Percentiles rank a stretch among this genome's conserved stretches.
Conservation (phyloP, 2,329 filamentous ascomycete genomes). For the Penicillium sp. region DNA sequence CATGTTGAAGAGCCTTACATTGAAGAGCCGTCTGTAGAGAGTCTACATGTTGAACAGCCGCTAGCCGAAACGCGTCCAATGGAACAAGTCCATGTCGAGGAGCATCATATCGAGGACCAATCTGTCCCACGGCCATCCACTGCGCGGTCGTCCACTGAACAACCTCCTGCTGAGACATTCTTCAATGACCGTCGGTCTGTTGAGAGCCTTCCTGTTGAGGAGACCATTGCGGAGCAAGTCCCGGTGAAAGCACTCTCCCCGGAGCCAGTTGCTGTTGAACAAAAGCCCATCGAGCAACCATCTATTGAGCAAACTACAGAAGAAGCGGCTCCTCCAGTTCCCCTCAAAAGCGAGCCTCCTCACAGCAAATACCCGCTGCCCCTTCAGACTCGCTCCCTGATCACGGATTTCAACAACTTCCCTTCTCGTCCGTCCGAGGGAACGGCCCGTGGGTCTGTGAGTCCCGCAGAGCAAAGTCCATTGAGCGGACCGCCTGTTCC, state of each 20-base stretch:
- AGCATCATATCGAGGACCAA: neutral
- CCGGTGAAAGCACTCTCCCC: neutral
- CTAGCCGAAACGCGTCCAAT: neutral
- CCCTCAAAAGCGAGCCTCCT: constrained; percentile 19
- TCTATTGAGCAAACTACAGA: neutral
- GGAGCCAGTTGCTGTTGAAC: neutral
- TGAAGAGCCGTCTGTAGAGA: too few relatives aligned
- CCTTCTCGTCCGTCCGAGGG: constrained; percentile 12
- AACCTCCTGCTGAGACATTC: neutral
- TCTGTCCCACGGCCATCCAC: neutral
- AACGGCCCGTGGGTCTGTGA: constrained; percentile 17
- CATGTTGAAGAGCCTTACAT: too few relatives aligned
- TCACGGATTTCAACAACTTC: constrained; percentile 4
- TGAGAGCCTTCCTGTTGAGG: neutral
- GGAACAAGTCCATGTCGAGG: neutral
- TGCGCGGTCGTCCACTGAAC: neutral
- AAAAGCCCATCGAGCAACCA: neutral
- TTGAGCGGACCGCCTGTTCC: constrained; percentile 25
- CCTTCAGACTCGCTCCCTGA: constrained; percentile 1
- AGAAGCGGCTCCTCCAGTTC: constrained; percentile 15
- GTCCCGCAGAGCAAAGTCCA: constrained; percentile 18
- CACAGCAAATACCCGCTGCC: constrained; percentile 1
- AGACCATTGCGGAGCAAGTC: neutral
- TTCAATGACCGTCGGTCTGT: neutral
- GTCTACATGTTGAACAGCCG: neutral